A percentile compares a stretch with the other conserved stretches of the same genome.
These are phyloP conservation scores for Modicella reniformis DNA, from an alignment of 371 early-diverging fungal genomes.

Conservation along the genomic window DNA sequence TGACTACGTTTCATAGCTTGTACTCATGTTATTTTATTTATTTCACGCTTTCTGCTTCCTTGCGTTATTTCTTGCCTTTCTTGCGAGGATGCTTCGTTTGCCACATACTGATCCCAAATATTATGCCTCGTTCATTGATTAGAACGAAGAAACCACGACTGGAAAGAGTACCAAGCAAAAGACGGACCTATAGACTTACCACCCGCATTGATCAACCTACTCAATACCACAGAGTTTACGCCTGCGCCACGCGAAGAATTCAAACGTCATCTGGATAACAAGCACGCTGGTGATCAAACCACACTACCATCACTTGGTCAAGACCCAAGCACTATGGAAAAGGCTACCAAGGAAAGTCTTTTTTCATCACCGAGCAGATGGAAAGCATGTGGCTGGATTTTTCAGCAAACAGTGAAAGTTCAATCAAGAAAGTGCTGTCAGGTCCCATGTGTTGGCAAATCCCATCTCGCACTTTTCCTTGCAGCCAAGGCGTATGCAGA, in stretches of 20 bases:
- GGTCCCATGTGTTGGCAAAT: conserved; percentile 41
- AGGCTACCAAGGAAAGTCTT: conserved; percentile 27
- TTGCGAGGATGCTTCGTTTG: too few species aligned
- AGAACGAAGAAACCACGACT: too few species aligned
- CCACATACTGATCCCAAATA: too few species aligned
- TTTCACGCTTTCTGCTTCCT: too few species aligned
- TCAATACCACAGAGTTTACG: conserved; percentile 16
- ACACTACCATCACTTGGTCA: conserved; percentile 31
- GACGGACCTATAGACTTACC: conserved; percentile 7
- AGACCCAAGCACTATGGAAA: conserved; percentile 26
- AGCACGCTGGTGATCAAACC: conserved; percentile 26
- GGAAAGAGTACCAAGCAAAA: conserved; percentile 1
- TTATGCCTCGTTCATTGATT: too few species aligned
- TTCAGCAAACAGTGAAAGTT: conserved; percentile 16
- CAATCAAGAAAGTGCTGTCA: conserved; percentile 34
- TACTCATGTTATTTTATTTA: too few species aligned
- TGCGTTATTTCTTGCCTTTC: too few species aligned
- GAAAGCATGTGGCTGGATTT: conserved; percentile 26
- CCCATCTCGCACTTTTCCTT: conserved; percentile 32
- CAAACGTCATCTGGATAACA: conserved; percentile 11
- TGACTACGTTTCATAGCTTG: too few species aligned
- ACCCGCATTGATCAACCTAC: conserved; percentile 8
- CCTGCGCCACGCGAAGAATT: conserved; percentile 27
- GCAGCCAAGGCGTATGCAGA: conserved; percentile 38
- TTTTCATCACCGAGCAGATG: conserved; percentile 41